These are phyloP conservation scores for Penicillium corylophilum DNA, from an alignment of 2,329 filamentous ascomycete genomes.

Conservation along the genomic window DNA sequence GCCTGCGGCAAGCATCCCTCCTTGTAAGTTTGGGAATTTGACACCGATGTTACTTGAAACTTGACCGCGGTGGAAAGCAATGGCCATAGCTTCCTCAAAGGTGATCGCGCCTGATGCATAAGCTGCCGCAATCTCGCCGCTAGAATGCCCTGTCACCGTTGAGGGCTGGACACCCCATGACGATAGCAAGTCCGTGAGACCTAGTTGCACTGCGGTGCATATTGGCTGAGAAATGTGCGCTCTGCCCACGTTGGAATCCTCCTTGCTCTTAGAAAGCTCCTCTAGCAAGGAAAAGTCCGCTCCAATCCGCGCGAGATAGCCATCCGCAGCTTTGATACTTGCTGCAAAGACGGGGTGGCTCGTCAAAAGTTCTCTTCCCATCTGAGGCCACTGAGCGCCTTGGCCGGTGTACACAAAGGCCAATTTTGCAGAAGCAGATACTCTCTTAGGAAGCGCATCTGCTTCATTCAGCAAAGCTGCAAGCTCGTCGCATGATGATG, in stretches of 20 bases:
- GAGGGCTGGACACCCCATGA: slow-evolving; percentile 1
- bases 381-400: slow-evolving; percentile 25
- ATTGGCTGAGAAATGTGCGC: slow-evolving; percentile 1
- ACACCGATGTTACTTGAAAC: not conserved
- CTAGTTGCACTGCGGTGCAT: slow-evolving; percentile 7
- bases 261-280: not conserved
- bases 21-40: not conserved
- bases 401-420: slow-evolving; percentile 22
- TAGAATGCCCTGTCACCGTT: slow-evolving; percentile 7
- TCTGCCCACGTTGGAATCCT: not conserved
- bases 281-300: not conserved
- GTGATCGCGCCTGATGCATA: slow-evolving; percentile 8
- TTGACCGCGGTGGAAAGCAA: slow-evolving; percentile 26
- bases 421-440: not conserved
- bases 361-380: slow-evolving; percentile 15
- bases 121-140: slow-evolving; percentile 11
- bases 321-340: not conserved
- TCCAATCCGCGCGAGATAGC: not conserved
- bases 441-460: not conserved
- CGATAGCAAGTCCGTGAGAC: slow-evolving; percentile 4
- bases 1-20: slow-evolving; percentile 16
- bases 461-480: not conserved
- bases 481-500: not conserved
- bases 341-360: not conserved
- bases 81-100: slow-evolving; percentile 3